A percentile compares a stretch with the other conserved stretches of the same genome.
Evolutionary conservation across 2,329 filamentous ascomycete genomes (phyloP).

Genomic region (Truncatella angustata): DNA sequence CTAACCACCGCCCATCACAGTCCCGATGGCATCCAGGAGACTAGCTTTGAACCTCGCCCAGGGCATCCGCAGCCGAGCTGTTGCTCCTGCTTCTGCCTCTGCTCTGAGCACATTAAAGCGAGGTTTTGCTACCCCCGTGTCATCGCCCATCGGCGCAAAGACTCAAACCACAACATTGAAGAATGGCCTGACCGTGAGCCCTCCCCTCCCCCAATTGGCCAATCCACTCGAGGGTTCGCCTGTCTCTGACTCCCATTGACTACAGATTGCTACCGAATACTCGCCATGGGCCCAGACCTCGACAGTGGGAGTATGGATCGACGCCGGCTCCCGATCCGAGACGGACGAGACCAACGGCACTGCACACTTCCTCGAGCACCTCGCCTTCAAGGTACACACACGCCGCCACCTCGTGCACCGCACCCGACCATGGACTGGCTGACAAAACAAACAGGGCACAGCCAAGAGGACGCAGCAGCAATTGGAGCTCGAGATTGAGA

Average conservation of each 20-base stretch:
- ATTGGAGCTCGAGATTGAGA: constrained; percentile 99
- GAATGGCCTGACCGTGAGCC: constrained; percentile 90
- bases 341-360: constrained; percentile 98
- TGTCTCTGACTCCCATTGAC: constrained; percentile 20
- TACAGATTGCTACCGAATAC: constrained; percentile 93
- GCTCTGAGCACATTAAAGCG: constrained; percentile 74
- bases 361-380: constrained; percentile 98
- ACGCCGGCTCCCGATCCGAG: constrained; percentile 96
- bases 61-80: constrained; percentile 83
- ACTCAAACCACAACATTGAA: constrained; percentile 94
- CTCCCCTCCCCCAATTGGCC: constrained; percentile 25
- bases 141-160: constrained; percentile 62
- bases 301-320: constrained; percentile 98
- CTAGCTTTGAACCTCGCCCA: constrained; percentile 92
- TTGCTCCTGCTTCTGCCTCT: constrained; percentile 79
- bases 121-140: constrained; percentile 85
- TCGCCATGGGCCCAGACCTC: constrained; percentile 98
- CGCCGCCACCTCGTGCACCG: constrained; percentile 1
- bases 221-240: constrained; percentile 8
- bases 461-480: constrained; percentile 93
- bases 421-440: constrained; percentile 13
- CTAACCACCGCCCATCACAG: constrained; percentile 40
- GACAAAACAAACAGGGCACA: constrained; percentile 64
- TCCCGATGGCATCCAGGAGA: constrained; percentile 88
- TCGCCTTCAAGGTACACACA: constrained; percentile 90